phyloP scores from a whole-genome alignment of 345 rosid species.

The Euphorbia peplus region DNA sequence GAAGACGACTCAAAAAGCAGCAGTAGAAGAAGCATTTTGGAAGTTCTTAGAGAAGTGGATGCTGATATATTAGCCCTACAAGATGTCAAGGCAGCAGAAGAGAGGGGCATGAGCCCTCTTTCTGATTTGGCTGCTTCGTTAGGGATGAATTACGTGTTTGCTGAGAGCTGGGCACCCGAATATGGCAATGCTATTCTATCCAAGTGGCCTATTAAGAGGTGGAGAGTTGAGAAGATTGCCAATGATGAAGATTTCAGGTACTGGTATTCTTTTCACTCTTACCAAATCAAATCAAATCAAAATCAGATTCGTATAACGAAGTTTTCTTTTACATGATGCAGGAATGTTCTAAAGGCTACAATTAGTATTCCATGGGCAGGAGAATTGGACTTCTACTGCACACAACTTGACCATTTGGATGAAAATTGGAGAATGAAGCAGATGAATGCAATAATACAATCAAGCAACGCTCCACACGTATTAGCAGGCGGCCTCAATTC shows the following conservation, averaged over 20 bases:
- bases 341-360: constrained; percentile 87
- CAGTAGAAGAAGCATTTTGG: constrained; percentile 65
- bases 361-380: constrained; percentile 84
- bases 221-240: constrained; percentile 77
- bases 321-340: constrained; percentile 18
- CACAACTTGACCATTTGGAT: constrained; percentile 87
- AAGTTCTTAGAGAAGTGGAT: constrained; percentile 75
- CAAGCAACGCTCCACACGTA: constrained; percentile 62
- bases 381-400: constrained; percentile 75
- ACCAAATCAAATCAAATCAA: background rate
- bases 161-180: constrained; percentile 95
- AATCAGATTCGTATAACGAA: background rate
- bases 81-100: constrained; percentile 92
- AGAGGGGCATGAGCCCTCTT: constrained; percentile 75
- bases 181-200: constrained; percentile 86
- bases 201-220: constrained; percentile 76
- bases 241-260: constrained; percentile 87
- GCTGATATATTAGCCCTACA: constrained; percentile 78
- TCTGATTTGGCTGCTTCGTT: constrained; percentile 76
- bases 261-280: background rate
- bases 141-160: constrained; percentile 81
- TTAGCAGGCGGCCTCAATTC: constrained; percentile 81
- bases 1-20: constrained; percentile 48
- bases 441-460: constrained; percentile 59
- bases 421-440: constrained; percentile 97